Evolutionary conservation across 1,139 yeast genomes (phyloP).

Genomic region (Yamadazyma pseudoaaseri): DNA sequence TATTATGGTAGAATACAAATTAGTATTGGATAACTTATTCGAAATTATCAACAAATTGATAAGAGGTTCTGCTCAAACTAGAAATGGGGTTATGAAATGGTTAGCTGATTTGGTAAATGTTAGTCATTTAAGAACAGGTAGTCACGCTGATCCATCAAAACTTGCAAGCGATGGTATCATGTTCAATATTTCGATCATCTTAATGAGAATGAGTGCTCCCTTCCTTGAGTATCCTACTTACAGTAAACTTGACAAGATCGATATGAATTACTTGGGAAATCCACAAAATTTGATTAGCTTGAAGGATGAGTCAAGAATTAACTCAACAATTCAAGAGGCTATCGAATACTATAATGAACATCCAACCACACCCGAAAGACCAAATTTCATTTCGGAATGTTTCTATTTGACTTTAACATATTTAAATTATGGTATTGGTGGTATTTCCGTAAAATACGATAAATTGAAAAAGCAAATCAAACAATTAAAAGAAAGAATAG

Average conservation of each 20-base stretch:
- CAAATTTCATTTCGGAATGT: constrained; percentile 87
- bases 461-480: constrained; percentile 52
- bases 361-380: constrained; percentile 20
- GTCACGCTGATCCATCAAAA: constrained; percentile 69
- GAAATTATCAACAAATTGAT: constrained; percentile 69
- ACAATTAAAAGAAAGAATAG: constrained; percentile 52
- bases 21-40: constrained; percentile 60
- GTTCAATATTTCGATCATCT: constrained; percentile 68
- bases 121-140: constrained; percentile 86
- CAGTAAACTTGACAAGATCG: constrained; percentile 73
- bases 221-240: constrained; percentile 66
- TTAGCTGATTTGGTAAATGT: constrained; percentile 70
- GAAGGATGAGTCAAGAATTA: constrained; percentile 78
- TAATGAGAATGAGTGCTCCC: constrained; percentile 77
- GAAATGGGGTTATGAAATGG: constrained; percentile 63
- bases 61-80: constrained; percentile 68
- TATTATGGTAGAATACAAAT: constrained; percentile 58
- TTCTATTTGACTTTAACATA: constrained; percentile 78
- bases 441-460: constrained; percentile 59
- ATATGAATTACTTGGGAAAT: constrained; percentile 56
- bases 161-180: constrained; percentile 80
- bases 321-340: constrained; percentile 72
- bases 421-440: constrained; percentile 88
- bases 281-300: constrained; percentile 53
- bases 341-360: constrained; percentile 46